A percentile compares a stretch with the other conserved stretches of the same genome.
phyloP scores from a whole-genome alignment of 257 asterid species.

The Primulina eburnea region DNA sequence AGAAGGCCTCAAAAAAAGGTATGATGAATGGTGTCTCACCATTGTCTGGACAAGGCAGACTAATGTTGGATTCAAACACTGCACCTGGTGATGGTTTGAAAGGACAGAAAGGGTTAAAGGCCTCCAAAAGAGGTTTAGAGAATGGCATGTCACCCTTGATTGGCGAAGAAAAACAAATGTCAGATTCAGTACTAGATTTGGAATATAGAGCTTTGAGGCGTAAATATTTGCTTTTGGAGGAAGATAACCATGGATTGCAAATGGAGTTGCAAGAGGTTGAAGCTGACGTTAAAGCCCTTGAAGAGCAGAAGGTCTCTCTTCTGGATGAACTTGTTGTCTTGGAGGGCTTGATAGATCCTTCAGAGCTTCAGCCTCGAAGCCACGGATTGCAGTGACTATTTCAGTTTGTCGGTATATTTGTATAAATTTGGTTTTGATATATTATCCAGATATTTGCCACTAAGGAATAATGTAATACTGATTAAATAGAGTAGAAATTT shows the following conservation, averaged over 20 bases:
- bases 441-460: neutral
- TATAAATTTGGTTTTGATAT: neutral
- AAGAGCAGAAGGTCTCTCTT: slow-evolving; percentile 71
- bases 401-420: neutral
- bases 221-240: slow-evolving; percentile 74
- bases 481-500: too few species aligned
- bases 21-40: neutral
- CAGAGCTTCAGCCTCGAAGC: slow-evolving; percentile 45
- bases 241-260: slow-evolving; percentile 63
- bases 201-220: slow-evolving; percentile 74
- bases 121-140: slow-evolving; percentile 38
- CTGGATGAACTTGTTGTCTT: slow-evolving; percentile 87
- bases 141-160: slow-evolving; percentile 32
- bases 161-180: slow-evolving; percentile 39
- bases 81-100: slow-evolving; percentile 39
- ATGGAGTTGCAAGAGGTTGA: slow-evolving; percentile 64
- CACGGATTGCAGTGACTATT: slow-evolving; percentile 28
- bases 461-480: too few species aligned
- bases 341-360: slow-evolving; percentile 81
- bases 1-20: neutral
- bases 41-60: neutral
- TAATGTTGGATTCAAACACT: neutral
- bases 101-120: slow-evolving; percentile 45
- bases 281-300: slow-evolving; percentile 64
- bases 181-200: slow-evolving; percentile 43